Base-by-base conservation (phyloP, 164 flowering plant genomes). In the Paratinospora sagittata region DNA sequence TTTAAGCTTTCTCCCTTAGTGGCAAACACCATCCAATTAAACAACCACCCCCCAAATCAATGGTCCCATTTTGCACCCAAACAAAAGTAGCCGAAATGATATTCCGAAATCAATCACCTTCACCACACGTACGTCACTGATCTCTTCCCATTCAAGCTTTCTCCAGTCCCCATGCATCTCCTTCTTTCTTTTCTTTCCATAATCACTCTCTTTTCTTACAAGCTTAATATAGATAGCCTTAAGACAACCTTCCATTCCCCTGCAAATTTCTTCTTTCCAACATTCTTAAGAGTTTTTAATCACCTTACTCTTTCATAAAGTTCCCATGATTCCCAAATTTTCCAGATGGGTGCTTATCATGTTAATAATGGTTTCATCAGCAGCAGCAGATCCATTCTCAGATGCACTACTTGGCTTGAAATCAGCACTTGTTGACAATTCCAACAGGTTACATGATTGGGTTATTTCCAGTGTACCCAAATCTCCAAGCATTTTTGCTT, bases 381-480 rank as follows among this genome's bases (percentile, higher is more conserved):
- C 61, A 0, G 83, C 81, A 2, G 27, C 65, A 64, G 96, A 91
- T 79, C 81, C 76, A 68, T 82, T 77, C 71, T 76, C 97, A 1
- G 84, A 87, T n/a, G 88, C 91, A 0, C 90, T 94, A 8, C 67
- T 92, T 72, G 83, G 87, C 74, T 80, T 94, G 10, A 94, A 94
- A 81, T 88, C 91, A 0, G 86, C 85, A 75, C 58, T 92, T n/a
- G 23, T 73, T 5, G 93, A 87, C 75, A 69, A 70, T 36, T 81
- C 80, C 13, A 82, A 84, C 57, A 80, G 76, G 23, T 79, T 94
- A 69, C 39, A 61, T 27, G 87, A 89, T 41, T 94, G 98, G 97
- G 27, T 69, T 4, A 12, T 80, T 72, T 81, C 84, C 33, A 17
- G 82, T 41, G 34, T 72, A 74, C 12, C 70, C 36, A 3, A 64